Percentiles rank a stretch among this genome's conserved stretches.
Evolutionary conservation across 2,329 filamentous ascomycete species (phyloP).

Genomic region (Sordariomycetes sp.): DNA sequence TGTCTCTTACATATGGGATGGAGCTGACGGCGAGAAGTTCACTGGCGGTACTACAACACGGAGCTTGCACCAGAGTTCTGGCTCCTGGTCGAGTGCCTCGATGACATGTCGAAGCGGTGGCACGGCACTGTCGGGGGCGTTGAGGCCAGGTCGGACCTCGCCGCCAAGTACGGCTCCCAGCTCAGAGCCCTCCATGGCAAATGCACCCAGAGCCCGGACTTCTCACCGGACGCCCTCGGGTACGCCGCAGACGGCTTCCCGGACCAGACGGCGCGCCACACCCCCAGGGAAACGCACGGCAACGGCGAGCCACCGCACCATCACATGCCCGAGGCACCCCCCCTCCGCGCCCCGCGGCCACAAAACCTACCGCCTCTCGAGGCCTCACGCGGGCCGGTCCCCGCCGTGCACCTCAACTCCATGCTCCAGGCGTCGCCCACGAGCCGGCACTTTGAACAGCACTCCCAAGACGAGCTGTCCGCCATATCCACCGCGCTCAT

Average conservation of each 20-base stretch:
- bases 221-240: conserved; percentile 10
- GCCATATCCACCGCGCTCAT: conserved; percentile 19
- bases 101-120: conserved; percentile 19
- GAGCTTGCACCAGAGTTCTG: conserved; percentile 15
- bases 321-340: neutral
- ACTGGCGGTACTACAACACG: conserved; percentile 16
- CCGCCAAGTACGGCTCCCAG: conserved; percentile 12
- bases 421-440: neutral
- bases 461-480: conserved; percentile 13
- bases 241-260: conserved; percentile 8
- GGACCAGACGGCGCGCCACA: neutral
- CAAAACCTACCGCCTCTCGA: neutral
- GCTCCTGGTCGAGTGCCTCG: conserved; percentile 15
- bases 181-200: conserved; percentile 8
- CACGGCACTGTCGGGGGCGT: conserved; percentile 8
- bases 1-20: neutral
- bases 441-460: neutral
- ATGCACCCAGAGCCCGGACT: conserved; percentile 7
- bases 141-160: conserved; percentile 6
- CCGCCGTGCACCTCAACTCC: neutral
- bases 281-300: neutral
- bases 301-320: neutral
- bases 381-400: too few relatives aligned
- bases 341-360: neutral
- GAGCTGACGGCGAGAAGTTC: conserved; percentile 10